These are phyloP conservation scores for Talaromyces thailandensis DNA, from an alignment of 495 filamentous ascomycete species.

Conservation along the genomic window DNA sequence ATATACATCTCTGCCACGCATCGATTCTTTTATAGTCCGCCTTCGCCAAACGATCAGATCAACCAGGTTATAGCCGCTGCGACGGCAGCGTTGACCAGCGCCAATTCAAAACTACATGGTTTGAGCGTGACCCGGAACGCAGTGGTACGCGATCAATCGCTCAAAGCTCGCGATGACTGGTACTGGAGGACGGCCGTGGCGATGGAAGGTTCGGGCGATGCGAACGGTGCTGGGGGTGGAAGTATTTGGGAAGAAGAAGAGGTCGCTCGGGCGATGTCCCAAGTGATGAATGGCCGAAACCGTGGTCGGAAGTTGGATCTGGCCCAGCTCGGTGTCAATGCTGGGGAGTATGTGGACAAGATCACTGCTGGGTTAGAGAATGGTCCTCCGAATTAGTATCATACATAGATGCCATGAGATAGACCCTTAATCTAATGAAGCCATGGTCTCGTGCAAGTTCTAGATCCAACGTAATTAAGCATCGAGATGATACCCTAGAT, in stretches of 20 bases:
- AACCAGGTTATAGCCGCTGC: conserved; percentile 29
- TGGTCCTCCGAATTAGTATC: neutral
- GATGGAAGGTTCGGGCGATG: conserved; percentile 25
- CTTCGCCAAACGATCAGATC: conserved; percentile 36
- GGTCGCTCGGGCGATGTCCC: conserved; percentile 44
- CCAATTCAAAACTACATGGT: conserved; percentile 41
- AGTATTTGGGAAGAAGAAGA: conserved; percentile 47
- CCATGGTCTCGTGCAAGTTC: neutral
- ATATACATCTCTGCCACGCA: conserved; percentile 73
- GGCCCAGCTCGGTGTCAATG: conserved; percentile 32
- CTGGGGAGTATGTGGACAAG: conserved; percentile 34
- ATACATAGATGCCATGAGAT: neutral
- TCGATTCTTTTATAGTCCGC: conserved; percentile 50
- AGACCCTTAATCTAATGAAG: no score
- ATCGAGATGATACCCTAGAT: neutral
- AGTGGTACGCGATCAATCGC: conserved; percentile 44
- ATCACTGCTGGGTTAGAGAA: conserved; percentile 31
- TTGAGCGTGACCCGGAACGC: conserved; percentile 48
- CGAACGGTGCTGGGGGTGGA: conserved; percentile 13
- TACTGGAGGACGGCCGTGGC: conserved; percentile 49
- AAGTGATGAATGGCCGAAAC: conserved; percentile 28
- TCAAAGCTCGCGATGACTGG: conserved; percentile 43
- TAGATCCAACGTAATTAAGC: neutral
- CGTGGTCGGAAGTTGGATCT: conserved; percentile 37
- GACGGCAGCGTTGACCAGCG: conserved; percentile 31